phyloP scores from a whole-genome alignment of 345 rosid genomes.

The Eucalyptus lansdowneana region DNA sequence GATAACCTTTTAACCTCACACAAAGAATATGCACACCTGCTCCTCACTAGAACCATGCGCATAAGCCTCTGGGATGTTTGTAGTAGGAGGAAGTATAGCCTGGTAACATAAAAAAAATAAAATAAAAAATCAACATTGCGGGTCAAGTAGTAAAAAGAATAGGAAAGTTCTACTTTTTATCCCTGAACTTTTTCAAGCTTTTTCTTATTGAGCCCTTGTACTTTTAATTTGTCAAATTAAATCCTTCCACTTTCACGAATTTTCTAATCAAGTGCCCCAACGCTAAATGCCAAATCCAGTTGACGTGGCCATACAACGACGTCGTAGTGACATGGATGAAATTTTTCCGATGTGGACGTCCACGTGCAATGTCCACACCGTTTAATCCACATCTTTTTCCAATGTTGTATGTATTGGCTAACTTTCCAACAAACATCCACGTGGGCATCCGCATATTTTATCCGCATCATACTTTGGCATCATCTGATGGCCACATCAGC shows the following conservation, averaged over 20 bases:
- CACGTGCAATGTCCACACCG: background rate
- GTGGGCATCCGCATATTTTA: background rate
- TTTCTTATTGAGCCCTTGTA: background rate
- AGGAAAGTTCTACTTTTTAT: background rate
- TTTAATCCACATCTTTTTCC: background rate
- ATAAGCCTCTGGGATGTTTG: slow-evolving; percentile 92
- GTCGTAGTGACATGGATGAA: background rate
- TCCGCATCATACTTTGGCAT: background rate
- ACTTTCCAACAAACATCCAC: background rate
- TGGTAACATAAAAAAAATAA: background rate
- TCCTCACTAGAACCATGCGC: slow-evolving; percentile 80
- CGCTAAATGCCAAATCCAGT: background rate
- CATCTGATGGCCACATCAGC: background rate
- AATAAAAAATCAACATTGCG: background rate
- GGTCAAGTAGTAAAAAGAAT: background rate
- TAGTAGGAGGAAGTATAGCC: slow-evolving; percentile 67
- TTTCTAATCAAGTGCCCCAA: background rate
- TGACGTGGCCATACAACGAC: background rate
- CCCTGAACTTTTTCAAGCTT: background rate
- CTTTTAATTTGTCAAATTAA: background rate
- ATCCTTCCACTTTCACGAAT: background rate
- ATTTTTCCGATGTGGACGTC: background rate
- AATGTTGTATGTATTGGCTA: background rate
- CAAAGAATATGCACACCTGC: slow-evolving; percentile 32
- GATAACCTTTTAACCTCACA: background rate